phyloP scores from a whole-genome alignment of 306 rosid species.

The Casuarina equisetifolia region DNA sequence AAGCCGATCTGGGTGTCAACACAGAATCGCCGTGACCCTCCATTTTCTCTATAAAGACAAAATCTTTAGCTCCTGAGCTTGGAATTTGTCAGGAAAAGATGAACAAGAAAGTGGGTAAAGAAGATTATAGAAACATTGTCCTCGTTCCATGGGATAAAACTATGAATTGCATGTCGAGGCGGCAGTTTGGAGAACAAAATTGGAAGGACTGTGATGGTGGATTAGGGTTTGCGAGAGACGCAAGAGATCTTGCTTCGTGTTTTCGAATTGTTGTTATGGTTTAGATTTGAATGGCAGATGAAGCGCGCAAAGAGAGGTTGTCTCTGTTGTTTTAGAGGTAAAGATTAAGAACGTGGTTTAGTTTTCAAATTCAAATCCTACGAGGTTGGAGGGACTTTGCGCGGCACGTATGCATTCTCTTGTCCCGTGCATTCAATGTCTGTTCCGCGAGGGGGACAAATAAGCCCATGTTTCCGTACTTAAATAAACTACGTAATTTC shows the following conservation, averaged over 20 bases:
- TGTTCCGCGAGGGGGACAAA: no score
- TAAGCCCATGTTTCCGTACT: no score
- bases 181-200: constrained; percentile 26
- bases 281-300: constrained; percentile 36
- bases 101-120: neutral
- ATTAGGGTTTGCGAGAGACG: neutral
- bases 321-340: neutral
- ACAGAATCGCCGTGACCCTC: constrained; percentile 32
- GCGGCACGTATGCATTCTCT: no score
- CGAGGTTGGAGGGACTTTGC: neutral
- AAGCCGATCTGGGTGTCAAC: constrained; percentile 34
- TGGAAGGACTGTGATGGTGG: neutral
- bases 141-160: neutral
- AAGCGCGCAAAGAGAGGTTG: constrained; percentile 34
- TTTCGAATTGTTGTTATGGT: neutral
- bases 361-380: constrained; percentile 16
- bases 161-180: neutral
- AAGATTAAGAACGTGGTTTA: neutral
- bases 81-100: neutral
- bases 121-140: constrained; percentile 7
- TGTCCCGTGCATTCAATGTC: no score
- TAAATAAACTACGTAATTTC: no score
- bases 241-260: no score
- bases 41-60: constrained; percentile 34
- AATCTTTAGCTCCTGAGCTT: neutral